Evolutionary conservation across 2,329 filamentous ascomycete genomes (phyloP).

Genomic region (Exophiala lecanii-corni): DNA sequence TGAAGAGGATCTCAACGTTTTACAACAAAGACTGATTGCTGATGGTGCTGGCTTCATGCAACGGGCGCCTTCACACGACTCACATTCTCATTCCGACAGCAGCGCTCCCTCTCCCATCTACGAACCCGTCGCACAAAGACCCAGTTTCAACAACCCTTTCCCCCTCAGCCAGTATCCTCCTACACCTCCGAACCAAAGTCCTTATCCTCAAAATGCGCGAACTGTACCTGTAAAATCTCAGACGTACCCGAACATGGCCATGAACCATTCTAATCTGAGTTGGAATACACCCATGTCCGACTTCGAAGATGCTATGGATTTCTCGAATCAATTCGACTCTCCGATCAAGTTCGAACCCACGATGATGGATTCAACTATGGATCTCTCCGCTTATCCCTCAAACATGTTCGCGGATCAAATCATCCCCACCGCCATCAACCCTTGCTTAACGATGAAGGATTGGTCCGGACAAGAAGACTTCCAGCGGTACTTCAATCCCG

Average conservation of each 20-base stretch:
- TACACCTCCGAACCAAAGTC: constrained; percentile 39
- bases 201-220: constrained; percentile 27
- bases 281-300: constrained; percentile 21
- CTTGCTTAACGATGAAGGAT: constrained; percentile 26
- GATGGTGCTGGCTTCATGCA: constrained; percentile 50
- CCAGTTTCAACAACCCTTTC: constrained; percentile 20
- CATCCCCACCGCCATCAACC: constrained; percentile 23
- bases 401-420: constrained; percentile 22
- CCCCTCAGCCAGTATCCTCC: constrained; percentile 32
- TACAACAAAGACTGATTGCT: constrained; percentile 53
- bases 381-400: constrained; percentile 13
- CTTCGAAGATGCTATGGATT: constrained; percentile 27
- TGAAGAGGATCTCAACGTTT: constrained; percentile 53
- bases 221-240: constrained; percentile 14
- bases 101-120: constrained; percentile 41
- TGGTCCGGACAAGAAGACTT: constrained; percentile 25
- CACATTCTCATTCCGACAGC: constrained; percentile 55
- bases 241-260: constrained; percentile 15
- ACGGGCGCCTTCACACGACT: constrained; percentile 53
- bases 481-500: constrained; percentile 21
- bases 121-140: constrained; percentile 19
- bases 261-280: constrained; percentile 22
- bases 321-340: constrained; percentile 21
- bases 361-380: constrained; percentile 16
- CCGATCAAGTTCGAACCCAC: constrained; percentile 13